phyloP scores from a whole-genome alignment of 305 asterid species.

The Petunia hybrid region DNA sequence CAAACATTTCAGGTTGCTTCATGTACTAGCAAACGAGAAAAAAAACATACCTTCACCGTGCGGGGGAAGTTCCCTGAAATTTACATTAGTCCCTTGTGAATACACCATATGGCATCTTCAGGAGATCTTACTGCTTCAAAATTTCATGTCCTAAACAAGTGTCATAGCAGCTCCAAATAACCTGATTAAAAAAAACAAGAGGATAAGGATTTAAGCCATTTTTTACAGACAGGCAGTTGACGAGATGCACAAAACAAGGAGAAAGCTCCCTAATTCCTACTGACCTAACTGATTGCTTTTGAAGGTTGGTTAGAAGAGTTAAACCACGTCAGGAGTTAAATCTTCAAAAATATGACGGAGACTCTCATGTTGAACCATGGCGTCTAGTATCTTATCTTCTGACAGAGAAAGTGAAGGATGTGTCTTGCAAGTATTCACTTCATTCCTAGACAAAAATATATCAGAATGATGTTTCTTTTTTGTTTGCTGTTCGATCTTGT shows the following conservation, averaged over 20 bases:
- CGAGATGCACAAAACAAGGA: not conserved
- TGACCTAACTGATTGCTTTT: not conserved
- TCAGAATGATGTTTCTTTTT: conserved; percentile 66
- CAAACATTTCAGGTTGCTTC: not conserved
- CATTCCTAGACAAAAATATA: conserved; percentile 48
- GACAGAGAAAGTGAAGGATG: conserved; percentile 16
- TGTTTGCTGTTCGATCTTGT: conserved; percentile 62
- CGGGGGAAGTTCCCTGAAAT: not conserved
- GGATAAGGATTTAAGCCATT: not conserved
- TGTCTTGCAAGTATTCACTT: not conserved
- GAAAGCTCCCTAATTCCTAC: not conserved
- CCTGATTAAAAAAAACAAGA: not conserved
- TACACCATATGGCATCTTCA: no score
- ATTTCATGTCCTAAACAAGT: no score
- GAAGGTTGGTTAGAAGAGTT: conserved; percentile 5
- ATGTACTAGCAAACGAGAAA: not conserved
- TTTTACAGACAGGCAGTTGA: not conserved
- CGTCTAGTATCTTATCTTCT: conserved; percentile 40
- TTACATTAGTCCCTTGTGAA: no score
- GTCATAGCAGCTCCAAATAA: not conserved
- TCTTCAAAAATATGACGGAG: conserved; percentile 36
- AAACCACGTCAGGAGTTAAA: conserved; percentile 5
- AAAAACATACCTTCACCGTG: not conserved
- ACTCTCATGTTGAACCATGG: conserved; percentile 35
- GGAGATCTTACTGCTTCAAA: no score